Conservation (phyloP, 768 basidiomycete species). For the Boletellus sp. region DNA sequence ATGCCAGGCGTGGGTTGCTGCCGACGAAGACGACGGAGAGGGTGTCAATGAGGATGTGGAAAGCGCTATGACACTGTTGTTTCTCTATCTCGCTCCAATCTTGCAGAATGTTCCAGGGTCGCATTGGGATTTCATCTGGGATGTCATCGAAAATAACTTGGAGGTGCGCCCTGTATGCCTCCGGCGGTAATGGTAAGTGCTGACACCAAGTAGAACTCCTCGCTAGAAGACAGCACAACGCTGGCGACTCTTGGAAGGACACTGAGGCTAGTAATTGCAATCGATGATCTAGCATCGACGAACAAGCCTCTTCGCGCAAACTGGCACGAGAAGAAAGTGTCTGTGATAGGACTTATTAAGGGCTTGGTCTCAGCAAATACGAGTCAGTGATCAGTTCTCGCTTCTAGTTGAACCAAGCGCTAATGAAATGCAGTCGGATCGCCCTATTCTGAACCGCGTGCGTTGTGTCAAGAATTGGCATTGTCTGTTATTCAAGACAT, state of each 20-base stretch:
- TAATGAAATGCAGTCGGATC: constrained; percentile 8
- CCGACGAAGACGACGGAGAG: constrained; percentile 49
- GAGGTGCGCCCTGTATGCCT: constrained; percentile 52
- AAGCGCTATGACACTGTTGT: constrained; percentile 69
- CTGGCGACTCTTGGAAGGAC: constrained; percentile 68
- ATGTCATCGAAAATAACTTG: constrained; percentile 81
- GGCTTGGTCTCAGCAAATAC: constrained; percentile 52
- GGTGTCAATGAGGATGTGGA: constrained; percentile 78
- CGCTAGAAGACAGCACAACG: constrained; percentile 53
- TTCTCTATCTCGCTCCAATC: constrained; percentile 76
- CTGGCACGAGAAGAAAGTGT: constrained; percentile 59
- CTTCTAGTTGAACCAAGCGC: not conserved
- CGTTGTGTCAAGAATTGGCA: constrained; percentile 63
- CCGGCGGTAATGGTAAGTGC: not conserved
- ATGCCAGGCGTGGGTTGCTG: constrained; percentile 76
- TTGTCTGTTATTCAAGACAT: constrained; percentile 66
- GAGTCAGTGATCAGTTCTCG: constrained; percentile 38
- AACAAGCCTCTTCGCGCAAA: constrained; percentile 70
- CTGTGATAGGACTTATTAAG: constrained; percentile 55
- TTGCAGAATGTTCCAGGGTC: constrained; percentile 80
- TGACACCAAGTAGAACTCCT: constrained; percentile 47
- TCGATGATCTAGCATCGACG: constrained; percentile 66
- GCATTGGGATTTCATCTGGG: constrained; percentile 94
- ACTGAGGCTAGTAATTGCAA: constrained; percentile 56
- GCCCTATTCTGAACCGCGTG: constrained; percentile 52